phyloP scores from a whole-genome alignment of 257 asterid genomes.

The Thymus mandschuricus region DNA sequence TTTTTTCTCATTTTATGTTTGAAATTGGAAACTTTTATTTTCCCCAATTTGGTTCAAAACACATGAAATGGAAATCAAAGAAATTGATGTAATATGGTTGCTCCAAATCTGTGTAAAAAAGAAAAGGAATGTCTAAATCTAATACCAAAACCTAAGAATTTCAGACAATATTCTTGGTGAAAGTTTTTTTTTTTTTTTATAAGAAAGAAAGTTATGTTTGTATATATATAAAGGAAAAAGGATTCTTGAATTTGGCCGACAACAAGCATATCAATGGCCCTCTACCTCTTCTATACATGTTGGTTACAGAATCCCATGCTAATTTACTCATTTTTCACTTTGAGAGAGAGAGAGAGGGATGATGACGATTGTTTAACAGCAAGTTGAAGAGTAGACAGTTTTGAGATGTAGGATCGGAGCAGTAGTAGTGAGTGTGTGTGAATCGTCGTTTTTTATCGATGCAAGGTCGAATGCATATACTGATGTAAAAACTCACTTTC shows the following conservation, averaged over 20 bases:
- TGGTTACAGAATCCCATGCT: not conserved
- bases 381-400: not conserved
- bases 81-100: slow-evolving; percentile 8
- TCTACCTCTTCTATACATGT: not conserved
- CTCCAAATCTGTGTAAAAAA: slow-evolving; percentile 27
- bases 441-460: no score
- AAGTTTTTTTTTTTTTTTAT: slow-evolving; percentile 17
- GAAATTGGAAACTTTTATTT: slow-evolving; percentile 25
- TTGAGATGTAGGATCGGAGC: no score
- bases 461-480: no score
- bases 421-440: no score
- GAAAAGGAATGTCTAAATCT: not conserved
- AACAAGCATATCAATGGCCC: slow-evolving; percentile 32
- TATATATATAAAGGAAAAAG: not conserved
- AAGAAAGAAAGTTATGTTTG: not conserved
- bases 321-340: no score
- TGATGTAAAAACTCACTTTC: no score
- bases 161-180: slow-evolving; percentile 22
- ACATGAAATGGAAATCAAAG: not conserved
- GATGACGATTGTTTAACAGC: not conserved
- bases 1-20: not conserved
- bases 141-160: not conserved
- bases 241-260: slow-evolving; percentile 36
- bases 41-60: slow-evolving; percentile 21
- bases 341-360: not conserved